Conservation (phyloP, 2,329 filamentous ascomycete genomes). For the Cordyceps cicadae region DNA sequence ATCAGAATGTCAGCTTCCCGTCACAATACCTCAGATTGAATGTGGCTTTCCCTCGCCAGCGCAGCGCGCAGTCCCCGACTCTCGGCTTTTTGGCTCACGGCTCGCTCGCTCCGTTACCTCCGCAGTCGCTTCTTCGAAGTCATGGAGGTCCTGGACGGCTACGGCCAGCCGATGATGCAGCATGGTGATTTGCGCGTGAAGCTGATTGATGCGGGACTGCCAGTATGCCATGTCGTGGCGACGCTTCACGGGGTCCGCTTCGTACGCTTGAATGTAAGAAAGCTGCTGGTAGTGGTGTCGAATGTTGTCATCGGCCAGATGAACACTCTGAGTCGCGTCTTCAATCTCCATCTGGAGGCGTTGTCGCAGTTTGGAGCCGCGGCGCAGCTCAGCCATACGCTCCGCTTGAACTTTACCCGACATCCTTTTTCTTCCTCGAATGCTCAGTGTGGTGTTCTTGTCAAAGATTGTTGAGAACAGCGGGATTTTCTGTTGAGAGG, state of each 20-base stretch:
- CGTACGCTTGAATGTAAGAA: neutral
- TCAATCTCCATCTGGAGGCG: conserved; percentile 8
- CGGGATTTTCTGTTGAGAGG: neutral
- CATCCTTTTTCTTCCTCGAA: neutral
- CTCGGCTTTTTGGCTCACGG: neutral
- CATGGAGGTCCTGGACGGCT: conserved; percentile 5
- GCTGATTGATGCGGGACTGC: neutral
- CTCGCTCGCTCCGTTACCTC: neutral
- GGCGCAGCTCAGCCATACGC: conserved; percentile 9
- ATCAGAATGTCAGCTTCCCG: neutral
- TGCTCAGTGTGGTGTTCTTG: no score
- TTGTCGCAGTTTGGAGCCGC: conserved; percentile 7
- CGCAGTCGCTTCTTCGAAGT: conserved; percentile 9
- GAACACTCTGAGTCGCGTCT: neutral
- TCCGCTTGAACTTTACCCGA: conserved; percentile 3
- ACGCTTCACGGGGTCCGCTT: neutral
- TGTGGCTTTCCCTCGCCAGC: neutral
- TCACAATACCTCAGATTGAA: neutral
- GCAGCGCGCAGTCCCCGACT: neutral
- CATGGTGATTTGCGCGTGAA: neutral
- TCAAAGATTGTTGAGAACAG: neutral
- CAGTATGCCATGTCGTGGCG: neutral
- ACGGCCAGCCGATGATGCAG: neutral
- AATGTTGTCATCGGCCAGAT: neutral
- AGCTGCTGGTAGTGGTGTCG: conserved; percentile 5